Base-by-base conservation (phyloP, 352 stramenopile species). In the Achlya hypogyna region DNA sequence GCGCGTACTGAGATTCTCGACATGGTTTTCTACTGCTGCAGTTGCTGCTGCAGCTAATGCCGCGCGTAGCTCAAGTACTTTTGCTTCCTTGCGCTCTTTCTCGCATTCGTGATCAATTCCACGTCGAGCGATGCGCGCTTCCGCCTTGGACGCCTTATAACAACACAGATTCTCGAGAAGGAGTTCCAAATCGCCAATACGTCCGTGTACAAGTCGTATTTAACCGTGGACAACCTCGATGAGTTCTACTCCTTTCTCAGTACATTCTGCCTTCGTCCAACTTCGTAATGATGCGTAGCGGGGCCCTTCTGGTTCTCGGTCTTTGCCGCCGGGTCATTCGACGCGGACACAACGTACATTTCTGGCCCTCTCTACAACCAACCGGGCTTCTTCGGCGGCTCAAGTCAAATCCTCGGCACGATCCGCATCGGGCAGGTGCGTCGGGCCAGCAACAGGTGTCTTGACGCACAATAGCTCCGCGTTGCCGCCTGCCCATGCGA, bases 171-270 rank as follows among this genome's bases (percentile, higher is more conserved):
- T 1, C 28, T 34, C 27, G 59, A 54, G 59, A 58, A 35, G 20
- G 23, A 58, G 20, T 65, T 65, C 53, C 59, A 65, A 8, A 14
- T 65, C 9, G 25, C 4, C 42, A 65, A 65, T 53, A 65, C 59
- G 42, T 65, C 59, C 25, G 59, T 65, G 1, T 65, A 65, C 38
- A 65, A 65, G 25, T 62, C 59, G 28, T 65, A 65, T 38, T n/a
- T 22, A 14, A 27, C 22, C 14, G 42, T 65, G 8, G 22, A 16
- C 10, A 65, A 65, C 47, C 27, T 65, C 34, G 59, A 65, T 38
- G 59, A 65, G 59, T 45, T 65, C 22, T 65, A 65, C 47, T 32
- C 51, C 1, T 65, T 51, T 27, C n/a, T 65, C 9, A 38, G 59
- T 65, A 28, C 34, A 28, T 20, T 8, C 16, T 0, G n/a, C 6